These are phyloP conservation scores for Fusarium hostae DNA, from an alignment of 2,329 filamentous ascomycete species.

Conservation along the genomic window DNA sequence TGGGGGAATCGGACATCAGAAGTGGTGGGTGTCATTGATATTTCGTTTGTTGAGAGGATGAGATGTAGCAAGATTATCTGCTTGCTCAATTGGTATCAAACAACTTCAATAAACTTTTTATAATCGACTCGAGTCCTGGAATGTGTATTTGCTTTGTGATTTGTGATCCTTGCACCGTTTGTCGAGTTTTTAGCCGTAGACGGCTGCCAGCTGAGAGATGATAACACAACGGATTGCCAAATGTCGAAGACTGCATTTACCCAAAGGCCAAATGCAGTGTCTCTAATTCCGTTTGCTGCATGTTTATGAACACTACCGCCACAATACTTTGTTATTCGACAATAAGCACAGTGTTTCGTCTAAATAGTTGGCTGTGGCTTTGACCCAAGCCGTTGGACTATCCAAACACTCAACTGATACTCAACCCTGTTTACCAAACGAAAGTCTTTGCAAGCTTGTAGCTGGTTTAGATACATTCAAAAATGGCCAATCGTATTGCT, in stretches of 20 bases:
- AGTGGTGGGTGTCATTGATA: conserved; percentile 27
- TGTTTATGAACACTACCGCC: neutral
- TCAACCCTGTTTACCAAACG: neutral
- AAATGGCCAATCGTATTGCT: neutral
- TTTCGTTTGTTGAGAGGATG: conserved; percentile 28
- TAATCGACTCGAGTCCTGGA: neutral
- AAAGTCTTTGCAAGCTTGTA: neutral
- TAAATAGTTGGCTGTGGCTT: neutral
- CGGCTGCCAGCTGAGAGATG: neutral
- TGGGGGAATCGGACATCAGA: conserved; percentile 36
- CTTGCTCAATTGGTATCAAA: conserved; percentile 8
- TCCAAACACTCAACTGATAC: neutral
- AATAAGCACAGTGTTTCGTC: neutral
- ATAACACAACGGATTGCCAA: neutral
- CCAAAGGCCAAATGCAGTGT: neutral
- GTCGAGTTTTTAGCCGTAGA: neutral
- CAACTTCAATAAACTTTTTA: conserved; percentile 8
- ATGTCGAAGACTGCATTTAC: neutral
- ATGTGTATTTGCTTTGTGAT: neutral
- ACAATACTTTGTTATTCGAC: neutral
- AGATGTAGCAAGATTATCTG: conserved; percentile 2
- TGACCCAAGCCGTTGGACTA: neutral
- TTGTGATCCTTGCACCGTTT: neutral
- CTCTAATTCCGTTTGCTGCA: neutral
- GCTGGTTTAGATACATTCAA: neutral